Percentiles rank a stretch among this genome's conserved stretches.
Conservation (phyloP, 805 yeast genomes). For the Ogataea allantospora region DNA sequence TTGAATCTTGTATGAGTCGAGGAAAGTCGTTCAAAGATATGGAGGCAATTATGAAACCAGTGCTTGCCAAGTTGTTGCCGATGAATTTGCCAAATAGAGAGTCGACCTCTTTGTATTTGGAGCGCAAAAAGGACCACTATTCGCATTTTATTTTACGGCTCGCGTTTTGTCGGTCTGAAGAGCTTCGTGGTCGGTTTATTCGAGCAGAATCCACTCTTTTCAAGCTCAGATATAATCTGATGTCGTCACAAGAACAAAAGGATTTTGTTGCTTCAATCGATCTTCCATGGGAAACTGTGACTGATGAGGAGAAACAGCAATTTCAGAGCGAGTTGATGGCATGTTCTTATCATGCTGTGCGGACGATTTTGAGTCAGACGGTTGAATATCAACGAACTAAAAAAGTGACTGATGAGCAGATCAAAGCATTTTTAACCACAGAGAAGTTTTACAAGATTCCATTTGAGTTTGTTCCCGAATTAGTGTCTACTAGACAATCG, state of each 20-base stretch:
- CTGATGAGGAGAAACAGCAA: constrained; percentile 55
- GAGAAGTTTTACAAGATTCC: constrained; percentile 82
- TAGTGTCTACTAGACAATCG: constrained; percentile 72
- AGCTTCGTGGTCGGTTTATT: constrained; percentile 74
- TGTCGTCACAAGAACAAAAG: constrained; percentile 65
- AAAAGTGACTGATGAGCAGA: constrained; percentile 49
- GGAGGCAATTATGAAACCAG: constrained; percentile 62
- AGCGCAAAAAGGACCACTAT: constrained; percentile 85
- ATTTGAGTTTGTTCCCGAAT: constrained; percentile 78
- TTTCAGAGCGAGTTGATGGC: constrained; percentile 50
- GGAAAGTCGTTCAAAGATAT: constrained; percentile 63
- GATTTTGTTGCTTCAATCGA: constrained; percentile 65
- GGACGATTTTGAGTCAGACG: constrained; percentile 35
- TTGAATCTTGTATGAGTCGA: constrained; percentile 71
- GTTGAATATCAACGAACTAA: constrained; percentile 29
- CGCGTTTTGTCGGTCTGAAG: constrained; percentile 87
- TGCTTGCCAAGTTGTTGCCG: constrained; percentile 65
- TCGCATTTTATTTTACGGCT: constrained; percentile 86
- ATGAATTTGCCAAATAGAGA: constrained; percentile 44
- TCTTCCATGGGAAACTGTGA: constrained; percentile 70
- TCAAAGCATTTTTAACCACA: constrained; percentile 48
- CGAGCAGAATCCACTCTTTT: constrained; percentile 75
- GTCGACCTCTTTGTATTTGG: constrained; percentile 44
- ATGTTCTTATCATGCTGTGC: constrained; percentile 49
- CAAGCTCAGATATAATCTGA: constrained; percentile 63